Conservation (phyloP, 2,329 filamentous ascomycete species). For the Pseudogymnoascus sp. region DNA sequence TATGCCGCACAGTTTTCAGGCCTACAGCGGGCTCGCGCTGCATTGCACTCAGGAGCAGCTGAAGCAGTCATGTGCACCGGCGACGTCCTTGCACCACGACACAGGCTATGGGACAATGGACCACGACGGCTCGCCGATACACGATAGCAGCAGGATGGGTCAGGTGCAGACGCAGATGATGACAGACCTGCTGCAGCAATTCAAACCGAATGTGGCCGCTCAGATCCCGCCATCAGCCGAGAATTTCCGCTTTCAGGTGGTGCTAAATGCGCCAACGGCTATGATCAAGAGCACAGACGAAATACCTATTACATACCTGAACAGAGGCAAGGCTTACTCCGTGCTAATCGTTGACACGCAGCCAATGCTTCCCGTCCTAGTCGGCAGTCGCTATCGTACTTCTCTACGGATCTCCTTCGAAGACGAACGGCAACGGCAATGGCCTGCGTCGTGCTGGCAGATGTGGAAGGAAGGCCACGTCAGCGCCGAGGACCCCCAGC, state of each 20-base stretch:
- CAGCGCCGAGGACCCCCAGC: no score
- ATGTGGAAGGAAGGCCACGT: slow-evolving; percentile 94
- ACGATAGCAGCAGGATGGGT: slow-evolving; percentile 46
- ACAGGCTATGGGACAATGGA: slow-evolving; percentile 74
- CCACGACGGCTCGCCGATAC: slow-evolving; percentile 63
- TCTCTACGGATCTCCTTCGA: slow-evolving; percentile 95
- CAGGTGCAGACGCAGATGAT: slow-evolving; percentile 55
- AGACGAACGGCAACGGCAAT: slow-evolving; percentile 83
- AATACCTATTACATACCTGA: slow-evolving; percentile 94
- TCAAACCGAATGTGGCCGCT: slow-evolving; percentile 39
- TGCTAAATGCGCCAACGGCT: slow-evolving; percentile 86
- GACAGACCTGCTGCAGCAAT: slow-evolving; percentile 46
- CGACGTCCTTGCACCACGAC: slow-evolving; percentile 73
- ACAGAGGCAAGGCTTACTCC: slow-evolving; percentile 93
- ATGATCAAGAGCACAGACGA: slow-evolving; percentile 89
- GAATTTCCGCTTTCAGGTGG: slow-evolving; percentile 83
- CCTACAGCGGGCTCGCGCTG: not conserved
- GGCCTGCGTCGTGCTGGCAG: slow-evolving; percentile 81
- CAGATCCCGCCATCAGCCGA: slow-evolving; percentile 49
- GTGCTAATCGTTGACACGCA: slow-evolving; percentile 75
- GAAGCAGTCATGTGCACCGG: slow-evolving; percentile 60
- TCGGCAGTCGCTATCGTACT: slow-evolving; percentile 71
- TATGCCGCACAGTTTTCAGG: slow-evolving; percentile 27
- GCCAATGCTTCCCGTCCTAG: slow-evolving; percentile 49
- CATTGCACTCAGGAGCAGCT: slow-evolving; percentile 31